These are phyloP conservation scores for Dillenia suffruticosa DNA, from an alignment of 164 flowering plant genomes.

Conservation along the genomic window DNA sequence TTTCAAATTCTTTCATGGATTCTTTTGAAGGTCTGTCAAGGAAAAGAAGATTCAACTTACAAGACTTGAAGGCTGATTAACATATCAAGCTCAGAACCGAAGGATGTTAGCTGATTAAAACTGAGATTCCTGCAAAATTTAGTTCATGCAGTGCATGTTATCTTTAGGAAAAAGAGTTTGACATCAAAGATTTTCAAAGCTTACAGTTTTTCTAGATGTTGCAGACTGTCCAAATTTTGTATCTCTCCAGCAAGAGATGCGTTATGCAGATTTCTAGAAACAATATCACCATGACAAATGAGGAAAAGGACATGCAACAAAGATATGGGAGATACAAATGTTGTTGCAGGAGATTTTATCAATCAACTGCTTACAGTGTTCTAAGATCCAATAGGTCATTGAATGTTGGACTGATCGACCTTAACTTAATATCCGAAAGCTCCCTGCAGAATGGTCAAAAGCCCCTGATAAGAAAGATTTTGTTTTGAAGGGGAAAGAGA, in stretches of 20 bases:
- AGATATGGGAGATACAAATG: background rate
- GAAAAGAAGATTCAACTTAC: slow-evolving; percentile 39
- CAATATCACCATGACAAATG: slow-evolving; percentile 1
- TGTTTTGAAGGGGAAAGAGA: background rate
- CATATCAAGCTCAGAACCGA: slow-evolving; percentile 59
- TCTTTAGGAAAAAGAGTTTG: slow-evolving; percentile 4
- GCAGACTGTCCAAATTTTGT: slow-evolving; percentile 74
- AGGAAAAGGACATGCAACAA: background rate
- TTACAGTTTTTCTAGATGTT: slow-evolving; percentile 71
- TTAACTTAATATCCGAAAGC: slow-evolving; percentile 54
- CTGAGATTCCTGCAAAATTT: slow-evolving; percentile 72
- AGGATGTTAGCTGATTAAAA: slow-evolving; percentile 67
- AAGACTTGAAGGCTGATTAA: slow-evolving; percentile 57
- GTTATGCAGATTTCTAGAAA: slow-evolving; percentile 77
- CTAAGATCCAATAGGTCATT: slow-evolving; percentile 79
- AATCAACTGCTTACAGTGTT: slow-evolving; percentile 41
- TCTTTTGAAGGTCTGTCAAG: background rate
- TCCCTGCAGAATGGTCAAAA: slow-evolving; percentile 31
- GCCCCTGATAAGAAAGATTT: slow-evolving; percentile 2
- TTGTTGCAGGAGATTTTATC: background rate
- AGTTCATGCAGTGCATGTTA: slow-evolving; percentile 7
- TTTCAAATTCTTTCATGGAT: background rate
- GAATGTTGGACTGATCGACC: slow-evolving; percentile 67
- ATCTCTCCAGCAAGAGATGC: slow-evolving; percentile 72
- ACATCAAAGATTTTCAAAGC: slow-evolving; percentile 2